phyloP scores from a whole-genome alignment of 2,329 filamentous ascomycete genomes.

The Tolypocladium sp. region DNA sequence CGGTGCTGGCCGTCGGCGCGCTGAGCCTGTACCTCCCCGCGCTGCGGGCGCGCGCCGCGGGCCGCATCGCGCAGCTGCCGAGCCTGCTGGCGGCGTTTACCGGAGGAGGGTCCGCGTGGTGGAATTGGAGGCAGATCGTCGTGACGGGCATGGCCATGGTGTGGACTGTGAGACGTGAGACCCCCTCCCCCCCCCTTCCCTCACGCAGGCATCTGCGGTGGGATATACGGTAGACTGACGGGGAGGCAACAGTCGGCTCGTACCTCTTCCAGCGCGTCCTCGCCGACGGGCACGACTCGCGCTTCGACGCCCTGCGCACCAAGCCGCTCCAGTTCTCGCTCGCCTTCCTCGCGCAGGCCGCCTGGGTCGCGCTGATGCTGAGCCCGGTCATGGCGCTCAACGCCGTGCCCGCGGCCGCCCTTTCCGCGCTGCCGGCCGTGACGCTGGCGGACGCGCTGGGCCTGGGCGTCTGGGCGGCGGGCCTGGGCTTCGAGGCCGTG shows the following conservation, averaged over 20 bases:
- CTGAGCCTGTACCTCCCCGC: slow-evolving; percentile 53
- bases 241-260: slow-evolving; percentile 41
- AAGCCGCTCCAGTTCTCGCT: slow-evolving; percentile 23
- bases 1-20: slow-evolving; percentile 55
- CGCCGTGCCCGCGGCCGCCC: slow-evolving; percentile 43
- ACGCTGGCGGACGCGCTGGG: slow-evolving; percentile 47
- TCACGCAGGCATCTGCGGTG: background rate
- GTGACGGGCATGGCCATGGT: slow-evolving; percentile 31
- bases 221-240: background rate
- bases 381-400: slow-evolving; percentile 58
- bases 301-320: slow-evolving; percentile 32
- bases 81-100: slow-evolving; percentile 6
- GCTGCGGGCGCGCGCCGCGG: slow-evolving; percentile 41
- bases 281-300: slow-evolving; percentile 46
- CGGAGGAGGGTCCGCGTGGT: slow-evolving; percentile 11
- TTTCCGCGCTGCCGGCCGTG: slow-evolving; percentile 37
- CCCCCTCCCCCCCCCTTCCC: slow-evolving; percentile 1
- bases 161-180: slow-evolving; percentile 52
- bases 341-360: slow-evolving; percentile 46
- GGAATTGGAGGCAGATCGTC: slow-evolving; percentile 51
- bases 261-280: slow-evolving; percentile 56
- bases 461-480: slow-evolving; percentile 46
- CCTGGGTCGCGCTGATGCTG: slow-evolving; percentile 59
- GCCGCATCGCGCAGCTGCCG: slow-evolving; percentile 20
- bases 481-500: slow-evolving; percentile 49